Evolutionary conservation across 768 basidiomycete species (phyloP), one percentile per base, ranked within the genome.

Genomic region (Gymnopilus junonius): DNA sequence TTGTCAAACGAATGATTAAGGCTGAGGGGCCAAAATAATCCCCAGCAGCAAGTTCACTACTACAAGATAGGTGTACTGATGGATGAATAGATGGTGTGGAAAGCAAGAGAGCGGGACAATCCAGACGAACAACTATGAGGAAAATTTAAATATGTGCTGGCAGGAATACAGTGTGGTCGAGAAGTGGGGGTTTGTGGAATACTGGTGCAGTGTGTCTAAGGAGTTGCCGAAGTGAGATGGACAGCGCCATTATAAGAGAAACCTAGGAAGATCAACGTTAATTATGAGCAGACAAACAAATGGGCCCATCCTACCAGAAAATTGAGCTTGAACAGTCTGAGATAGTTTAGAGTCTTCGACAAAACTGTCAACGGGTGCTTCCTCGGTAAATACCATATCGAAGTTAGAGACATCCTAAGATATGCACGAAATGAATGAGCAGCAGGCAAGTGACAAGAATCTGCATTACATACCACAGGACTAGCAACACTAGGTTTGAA

Each of bases 401-500:
- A 97, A 98, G 79, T 97, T 94, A 74, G 89, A 93, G 50, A 92
- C 93, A 79, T 94, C 92, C 92, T 94, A 68, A 37, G 42, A 57
- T 57, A 54, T 29, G 34, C 10, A 31, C 21, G 51, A 55, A 51
- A 55, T 6, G 27, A 17, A 39, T 27, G 32, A 15, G 46, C 32
- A 27, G 12, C 27, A 43, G 20, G 31, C 17, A 7, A 42, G 37
- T 35, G n/a, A 25, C 50, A 45, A 55, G 21, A 56, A 51, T 8
- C n/a, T n/a, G n/a, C n/a, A n/a, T n/a, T n/a, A n/a, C n/a, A n/a
- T n/a, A n/a, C n/a, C n/a, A n/a, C n/a, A n/a, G n/a, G n/a, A 77
- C 93, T 74, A 72, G 94, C 95, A 71, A 99, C 94, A 2, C 90
- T 93, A 15, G 97, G 97, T 87, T 94, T 95, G 81, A 98, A 99